Evolutionary conservation across 257 asterid species (phyloP), one percentile per base, ranked within the genome.

Genomic region (Handroanthus guayacan): DNA sequence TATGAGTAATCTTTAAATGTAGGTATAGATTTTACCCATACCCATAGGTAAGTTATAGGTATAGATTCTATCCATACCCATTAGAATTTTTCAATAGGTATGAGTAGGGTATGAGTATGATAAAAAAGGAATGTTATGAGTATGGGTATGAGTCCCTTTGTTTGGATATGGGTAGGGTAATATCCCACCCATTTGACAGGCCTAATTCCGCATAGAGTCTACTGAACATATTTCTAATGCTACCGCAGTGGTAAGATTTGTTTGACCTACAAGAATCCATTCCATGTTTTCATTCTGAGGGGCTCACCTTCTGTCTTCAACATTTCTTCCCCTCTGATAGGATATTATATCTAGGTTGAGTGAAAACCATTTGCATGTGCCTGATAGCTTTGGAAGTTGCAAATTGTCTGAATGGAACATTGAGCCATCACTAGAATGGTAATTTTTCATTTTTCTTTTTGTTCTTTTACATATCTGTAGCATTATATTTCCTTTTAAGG

Each of bases 301-400:
- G 73, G 75, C 70, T 68, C 60, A 63, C 47, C 72, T 67, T 20
- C 6, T 67, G 72, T 25, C 67, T 44, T 72, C 50, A 17, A 75
- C 67, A 57, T 63, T 61, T 62, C 18, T 71, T n/a, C 43, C 67
- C n/a, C 66, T 55, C 25, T 72, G 62, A 76, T 90, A 95, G 99
- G 87, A 85, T 45, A 88, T 90, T 67, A 62, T 95, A 41, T 77
- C 90, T 81, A 84, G 79, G 82, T 81, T 95, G 83, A 87, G 71
- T 62, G 91, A 73, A 81, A 81, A 72, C 63, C 78, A 60, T 7
- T 69, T 91, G 67, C 92, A 76, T 79, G 92, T 92, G 52, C 98
- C 97, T 64, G 87, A 83, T 76, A 91, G 81, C 61, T 95, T 85
- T 82, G 99, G 98, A 76, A 92, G 86, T 79, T 95, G 81, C 84